Conservation (phyloP, 441 rosid genomes). For the Viola pubescens region DNA sequence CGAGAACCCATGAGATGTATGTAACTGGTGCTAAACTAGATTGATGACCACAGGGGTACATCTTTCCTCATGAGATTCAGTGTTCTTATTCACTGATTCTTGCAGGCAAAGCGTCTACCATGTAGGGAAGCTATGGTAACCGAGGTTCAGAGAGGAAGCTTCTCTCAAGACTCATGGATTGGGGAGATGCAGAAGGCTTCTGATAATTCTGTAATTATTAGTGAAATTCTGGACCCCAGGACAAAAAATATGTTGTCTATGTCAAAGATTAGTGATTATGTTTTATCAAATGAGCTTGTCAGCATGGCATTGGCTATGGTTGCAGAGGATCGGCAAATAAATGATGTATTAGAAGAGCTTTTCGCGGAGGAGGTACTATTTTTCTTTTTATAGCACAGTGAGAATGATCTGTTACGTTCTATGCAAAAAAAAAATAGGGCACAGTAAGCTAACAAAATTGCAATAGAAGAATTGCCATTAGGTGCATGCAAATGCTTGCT, state of each 20-base stretch:
- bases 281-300: constrained; percentile 66
- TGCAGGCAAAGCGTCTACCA: constrained; percentile 69
- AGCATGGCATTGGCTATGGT: constrained; percentile 87
- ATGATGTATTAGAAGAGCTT: constrained; percentile 60
- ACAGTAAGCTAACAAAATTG: background rate
- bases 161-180: constrained; percentile 60
- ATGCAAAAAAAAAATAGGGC: background rate
- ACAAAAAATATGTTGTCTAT: constrained; percentile 53
- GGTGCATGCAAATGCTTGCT: background rate
- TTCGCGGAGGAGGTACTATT: constrained; percentile 63
- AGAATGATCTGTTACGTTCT: constrained; percentile 2
- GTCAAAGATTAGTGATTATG: constrained; percentile 74
- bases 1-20: background rate
- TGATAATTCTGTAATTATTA: constrained; percentile 56
- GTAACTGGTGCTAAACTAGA: background rate
- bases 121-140: constrained; percentile 35
- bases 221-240: constrained; percentile 72
- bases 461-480: background rate
- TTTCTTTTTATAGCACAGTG: background rate
- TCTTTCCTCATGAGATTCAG: background rate
- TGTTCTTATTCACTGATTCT: constrained; percentile 8
- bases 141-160: constrained; percentile 37
- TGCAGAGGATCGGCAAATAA: constrained; percentile 71
- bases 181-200: constrained; percentile 85
- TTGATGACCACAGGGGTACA: background rate